Percentiles rank a stretch among this genome's conserved stretches.
These are phyloP conservation scores for Epicoccum nigrum DNA, from an alignment of 2,329 filamentous ascomycete genomes.

Conservation along the genomic window DNA sequence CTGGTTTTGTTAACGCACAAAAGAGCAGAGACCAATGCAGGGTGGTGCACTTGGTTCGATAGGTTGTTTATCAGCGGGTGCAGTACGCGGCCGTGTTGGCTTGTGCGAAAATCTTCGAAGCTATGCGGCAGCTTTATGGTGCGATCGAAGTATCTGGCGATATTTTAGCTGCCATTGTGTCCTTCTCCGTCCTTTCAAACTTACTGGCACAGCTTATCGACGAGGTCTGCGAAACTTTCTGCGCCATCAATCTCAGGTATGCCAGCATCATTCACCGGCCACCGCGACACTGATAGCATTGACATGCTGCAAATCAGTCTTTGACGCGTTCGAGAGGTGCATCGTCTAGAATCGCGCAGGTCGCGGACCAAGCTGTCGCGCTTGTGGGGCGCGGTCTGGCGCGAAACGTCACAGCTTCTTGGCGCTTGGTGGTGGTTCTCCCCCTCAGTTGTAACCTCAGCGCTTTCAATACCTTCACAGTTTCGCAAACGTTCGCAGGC, in stretches of 20 bases:
- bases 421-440: constrained; percentile 5
- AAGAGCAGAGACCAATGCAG: constrained; percentile 73
- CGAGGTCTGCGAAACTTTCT: constrained; percentile 68
- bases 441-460: not conserved
- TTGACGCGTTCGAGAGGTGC: constrained; percentile 6
- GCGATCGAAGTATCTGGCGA: constrained; percentile 55
- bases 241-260: constrained; percentile 64
- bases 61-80: constrained; percentile 70
- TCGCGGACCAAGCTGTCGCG: constrained; percentile 12
- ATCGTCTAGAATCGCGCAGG: constrained; percentile 14
- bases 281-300: constrained; percentile 35
- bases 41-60: constrained; percentile 67
- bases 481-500: too few species aligned
- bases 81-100: constrained; percentile 63
- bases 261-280: constrained; percentile 38
- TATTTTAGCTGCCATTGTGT: constrained; percentile 27
- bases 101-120: constrained; percentile 76
- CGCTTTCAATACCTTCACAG: not conserved
- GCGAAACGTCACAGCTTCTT: constrained; percentile 25
- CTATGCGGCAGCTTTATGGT: constrained; percentile 69
- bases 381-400: constrained; percentile 9
- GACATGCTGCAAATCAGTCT: constrained; percentile 30
- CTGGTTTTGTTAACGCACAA: constrained; percentile 60
- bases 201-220: constrained; percentile 67
- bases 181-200: constrained; percentile 3